Conservation (phyloP, 2,329 filamentous ascomycete species). For the Fusarium floridanum region DNA sequence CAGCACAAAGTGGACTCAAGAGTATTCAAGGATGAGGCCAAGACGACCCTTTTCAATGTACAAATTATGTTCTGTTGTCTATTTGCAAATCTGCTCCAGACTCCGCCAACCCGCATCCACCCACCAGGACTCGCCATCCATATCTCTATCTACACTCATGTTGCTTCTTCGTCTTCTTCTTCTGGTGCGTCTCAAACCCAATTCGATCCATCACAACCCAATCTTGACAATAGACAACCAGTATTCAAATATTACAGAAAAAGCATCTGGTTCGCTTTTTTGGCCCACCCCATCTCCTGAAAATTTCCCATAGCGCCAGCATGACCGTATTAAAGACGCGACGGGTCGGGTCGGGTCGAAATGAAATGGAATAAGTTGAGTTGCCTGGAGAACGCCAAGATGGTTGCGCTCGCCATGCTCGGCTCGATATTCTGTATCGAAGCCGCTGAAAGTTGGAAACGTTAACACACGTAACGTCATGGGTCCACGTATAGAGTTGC, state of each 20-base stretch:
- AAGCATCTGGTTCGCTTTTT: conserved; percentile 40
- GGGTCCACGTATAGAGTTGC: conserved; percentile 24
- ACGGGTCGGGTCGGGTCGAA: conserved; percentile 19
- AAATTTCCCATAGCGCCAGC: conserved; percentile 36
- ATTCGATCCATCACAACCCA: conserved; percentile 6
- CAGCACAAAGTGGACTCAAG: too few species aligned
- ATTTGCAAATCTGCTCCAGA: conserved; percentile 31
- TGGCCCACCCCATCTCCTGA: conserved; percentile 26
- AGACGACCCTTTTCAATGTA: not conserved
- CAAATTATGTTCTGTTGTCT: conserved; percentile 16
- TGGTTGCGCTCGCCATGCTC: conserved; percentile 14
- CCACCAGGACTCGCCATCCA: conserved; percentile 22
- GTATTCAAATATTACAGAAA: conserved; percentile 47
- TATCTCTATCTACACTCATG: conserved; percentile 26
- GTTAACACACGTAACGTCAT: conserved; percentile 37
- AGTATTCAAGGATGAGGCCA: not conserved
- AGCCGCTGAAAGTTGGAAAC: conserved; percentile 34
- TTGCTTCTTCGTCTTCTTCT: conserved; percentile 1
- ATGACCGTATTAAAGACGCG: conserved; percentile 32
- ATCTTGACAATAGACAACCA: conserved; percentile 45
- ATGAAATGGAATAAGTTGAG: conserved; percentile 9
- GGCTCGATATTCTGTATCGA: conserved; percentile 2
- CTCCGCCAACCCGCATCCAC: conserved; percentile 23
- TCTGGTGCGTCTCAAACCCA: not conserved
- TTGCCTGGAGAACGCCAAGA: conserved; percentile 4